Base-by-base conservation (phyloP, 169 alveolate genomes). In the Fabrea salina region DNA sequence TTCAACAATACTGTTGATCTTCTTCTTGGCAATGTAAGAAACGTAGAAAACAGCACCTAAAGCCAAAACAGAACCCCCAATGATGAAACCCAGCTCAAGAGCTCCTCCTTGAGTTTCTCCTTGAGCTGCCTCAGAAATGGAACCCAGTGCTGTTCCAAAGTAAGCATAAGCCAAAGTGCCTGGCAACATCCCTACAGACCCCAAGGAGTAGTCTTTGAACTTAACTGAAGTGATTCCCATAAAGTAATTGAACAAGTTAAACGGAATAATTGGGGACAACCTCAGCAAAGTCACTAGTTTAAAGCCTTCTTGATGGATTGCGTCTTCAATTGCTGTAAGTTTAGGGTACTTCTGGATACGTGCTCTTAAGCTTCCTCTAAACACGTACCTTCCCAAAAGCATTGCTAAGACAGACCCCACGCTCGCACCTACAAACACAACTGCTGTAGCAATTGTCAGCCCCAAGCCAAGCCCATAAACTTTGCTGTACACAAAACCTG, bases 161-260 rank as follows among this genome's bases (percentile, higher is more conserved):
- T 82, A 86, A 3, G 74, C 85, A 59, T 80, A 83, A 8, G 76
- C 78, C 35, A 59, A 43, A 11, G 76, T 72, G 8, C 75, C 82
- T n/a, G 92, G 92, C 25, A 83, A 49, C 86, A 86, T 77, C 27
- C 92, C 92, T 5, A 79, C 13, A 13, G 57, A 49, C 3, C 87
- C 89, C 1, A 76, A 39, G 1, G 44, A 33, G 68, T 72, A 86
- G 25, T 77, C 64, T 35, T 39, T 22, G 4, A 86, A 50, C 5
- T 40, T 19, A 5, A 86, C 71, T 4, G 78, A 43, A 7, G 89
- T 83, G 5, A 83, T 74, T 11, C 88, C 86, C 83, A 86, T 57
- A 6, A 82, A 25, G 59, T 86, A 86, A 44, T 83, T 83, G 22
- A 86, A 70, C 3, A 80, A 4, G 33, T 83, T 83, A 57, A 79